Evolutionary conservation across 108 stramenopile genomes (phyloP).

Genomic region (Ochromonas danica): DNA sequence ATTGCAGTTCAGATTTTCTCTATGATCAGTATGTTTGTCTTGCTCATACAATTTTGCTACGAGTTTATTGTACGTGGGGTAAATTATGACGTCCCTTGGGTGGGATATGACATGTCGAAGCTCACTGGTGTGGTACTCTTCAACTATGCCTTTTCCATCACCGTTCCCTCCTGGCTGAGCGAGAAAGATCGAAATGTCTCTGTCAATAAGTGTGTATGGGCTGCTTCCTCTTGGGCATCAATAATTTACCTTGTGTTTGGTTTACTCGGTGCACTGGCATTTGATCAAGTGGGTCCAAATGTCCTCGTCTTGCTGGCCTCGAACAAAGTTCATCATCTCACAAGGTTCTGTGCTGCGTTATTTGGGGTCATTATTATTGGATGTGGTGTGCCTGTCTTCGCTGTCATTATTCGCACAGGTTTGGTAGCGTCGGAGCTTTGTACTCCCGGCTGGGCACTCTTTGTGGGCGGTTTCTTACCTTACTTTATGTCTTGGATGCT

Average conservation of each 20-base stretch:
- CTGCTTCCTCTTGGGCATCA: slow-evolving; percentile 38
- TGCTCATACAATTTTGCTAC: slow-evolving; percentile 17
- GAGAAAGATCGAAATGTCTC: slow-evolving; percentile 62
- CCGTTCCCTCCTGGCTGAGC: slow-evolving; percentile 72
- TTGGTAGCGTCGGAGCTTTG: slow-evolving; percentile 54
- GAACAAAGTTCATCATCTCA: slow-evolving; percentile 4
- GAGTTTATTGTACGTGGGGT: slow-evolving; percentile 1
- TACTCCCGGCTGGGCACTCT: slow-evolving; percentile 42
- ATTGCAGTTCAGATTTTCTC: slow-evolving; percentile 34
- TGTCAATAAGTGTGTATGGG: slow-evolving; percentile 21
- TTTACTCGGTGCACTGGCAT: slow-evolving; percentile 61
- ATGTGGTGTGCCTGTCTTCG: slow-evolving; percentile 66
- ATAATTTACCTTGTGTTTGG: slow-evolving; percentile 65
- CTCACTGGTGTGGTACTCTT: slow-evolving; percentile 27
- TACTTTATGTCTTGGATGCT: slow-evolving; percentile 61
- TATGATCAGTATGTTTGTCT: slow-evolving; percentile 28
- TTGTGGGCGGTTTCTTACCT: slow-evolving; percentile 59
- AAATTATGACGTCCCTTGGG: background rate
- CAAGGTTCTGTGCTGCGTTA: slow-evolving; percentile 33
- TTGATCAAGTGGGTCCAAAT: slow-evolving; percentile 49
- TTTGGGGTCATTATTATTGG: slow-evolving; percentile 75
- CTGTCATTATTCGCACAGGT: slow-evolving; percentile 37
- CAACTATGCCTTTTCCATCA: slow-evolving; percentile 58
- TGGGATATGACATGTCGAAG: background rate
- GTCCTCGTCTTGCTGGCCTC: slow-evolving; percentile 24